Conservation (phyloP, 2,329 filamentous ascomycete genomes). For the Fusarium armeniacum region DNA sequence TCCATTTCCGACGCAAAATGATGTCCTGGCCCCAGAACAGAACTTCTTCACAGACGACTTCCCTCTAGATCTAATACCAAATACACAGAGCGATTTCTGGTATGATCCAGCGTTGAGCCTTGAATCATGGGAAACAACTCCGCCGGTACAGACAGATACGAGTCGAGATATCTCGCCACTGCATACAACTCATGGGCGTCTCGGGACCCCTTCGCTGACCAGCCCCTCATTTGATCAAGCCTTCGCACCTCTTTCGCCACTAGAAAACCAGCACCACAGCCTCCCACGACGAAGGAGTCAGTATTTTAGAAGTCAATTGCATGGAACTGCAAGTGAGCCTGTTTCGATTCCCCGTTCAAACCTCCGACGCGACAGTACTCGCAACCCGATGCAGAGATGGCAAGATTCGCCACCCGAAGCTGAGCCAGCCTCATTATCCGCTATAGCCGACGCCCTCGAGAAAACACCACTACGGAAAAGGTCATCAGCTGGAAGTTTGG, state of each 20-base stretch:
- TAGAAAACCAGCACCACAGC: conserved; percentile 3
- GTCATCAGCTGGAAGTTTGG: conserved; percentile 32
- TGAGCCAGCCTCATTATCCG: conserved; percentile 42
- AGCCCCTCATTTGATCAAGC: background rate
- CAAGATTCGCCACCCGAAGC: conserved; percentile 45
- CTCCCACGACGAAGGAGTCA: conserved; percentile 32
- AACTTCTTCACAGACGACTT: conserved; percentile 1
- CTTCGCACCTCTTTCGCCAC: background rate
- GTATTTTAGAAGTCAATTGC: conserved; percentile 19
- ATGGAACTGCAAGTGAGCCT: conserved; percentile 5
- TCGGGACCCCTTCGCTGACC: background rate
- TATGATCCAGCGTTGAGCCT: conserved; percentile 2
- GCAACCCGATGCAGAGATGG: conserved; percentile 45
- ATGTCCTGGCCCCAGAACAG: background rate
- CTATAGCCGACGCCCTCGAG: conserved; percentile 37
- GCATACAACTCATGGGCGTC: background rate
- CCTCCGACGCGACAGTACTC: background rate
- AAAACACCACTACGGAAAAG: conserved; percentile 18
- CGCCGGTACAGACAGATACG: background rate
- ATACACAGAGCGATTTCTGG: background rate
- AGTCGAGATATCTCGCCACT: conserved; percentile 1
- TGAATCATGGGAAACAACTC: background rate
- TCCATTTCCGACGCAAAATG: background rate
- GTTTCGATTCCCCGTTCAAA: conserved; percentile 21
- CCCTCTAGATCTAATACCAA: background rate